Base-by-base conservation (phyloP, 1,139 yeast species). In the Pichia sp. region DNA sequence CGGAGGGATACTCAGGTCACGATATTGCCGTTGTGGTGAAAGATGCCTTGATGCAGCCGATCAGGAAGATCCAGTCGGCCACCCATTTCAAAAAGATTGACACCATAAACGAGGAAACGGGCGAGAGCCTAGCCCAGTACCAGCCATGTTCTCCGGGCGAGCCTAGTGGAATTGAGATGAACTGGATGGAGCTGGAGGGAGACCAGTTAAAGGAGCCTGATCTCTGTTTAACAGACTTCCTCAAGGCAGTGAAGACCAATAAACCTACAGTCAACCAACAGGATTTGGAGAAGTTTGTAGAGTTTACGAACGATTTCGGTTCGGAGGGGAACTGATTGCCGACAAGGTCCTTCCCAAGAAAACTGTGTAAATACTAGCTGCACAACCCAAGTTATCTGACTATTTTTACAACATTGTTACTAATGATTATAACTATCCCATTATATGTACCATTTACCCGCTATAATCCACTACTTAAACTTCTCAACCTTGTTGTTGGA, bases 111-210 rank as follows among this genome's bases (percentile, higher is more conserved):
- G 70, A 70, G 43, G 71, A 72, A 10, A 61, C 65, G 1, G 70
- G 68, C 29, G 73, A 74, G 50, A 74, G 73, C 30, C 68, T 80
- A 23, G 44, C 16, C 8, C 78, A 81, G 67, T 78, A 82, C 52
- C 89, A 93, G 16, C 99, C 99, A 1, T 95, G 99, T 66, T 90
- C 98, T 0, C 99, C 99, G 0, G 99, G 99, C 11, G 97, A 90
- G 62, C 71, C 72, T 3, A 90, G 82, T 11, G 97, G 99, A 0
- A 70, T 73, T 47, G 99, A 95, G 68, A 86, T 88, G 89, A 84
- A 81, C 66, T 95, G 99, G 99, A 83, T 87, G 80, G 93, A 90
- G 59, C 81, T 95, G 47, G 95, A 81, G 50, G 87, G 96, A 7
- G 95, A 93, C 64, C 95, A 92, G 69, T 76, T 95, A 54, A 81